phyloP scores from a whole-genome alignment of 768 basidiomycete species.

The Podaxis sp. region DNA sequence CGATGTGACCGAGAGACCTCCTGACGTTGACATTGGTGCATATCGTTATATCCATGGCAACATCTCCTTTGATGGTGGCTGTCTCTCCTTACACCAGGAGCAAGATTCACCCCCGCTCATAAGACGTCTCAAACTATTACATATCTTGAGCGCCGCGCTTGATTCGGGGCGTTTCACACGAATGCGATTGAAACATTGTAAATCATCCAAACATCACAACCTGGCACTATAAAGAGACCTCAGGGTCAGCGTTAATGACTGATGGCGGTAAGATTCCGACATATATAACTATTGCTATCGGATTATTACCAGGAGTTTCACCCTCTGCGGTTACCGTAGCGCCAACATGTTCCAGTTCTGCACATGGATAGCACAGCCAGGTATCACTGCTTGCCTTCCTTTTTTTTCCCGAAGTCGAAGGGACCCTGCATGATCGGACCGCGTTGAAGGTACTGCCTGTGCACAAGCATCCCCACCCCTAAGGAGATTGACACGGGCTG shows the following conservation, averaged over 20 bases:
- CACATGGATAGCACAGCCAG: background rate
- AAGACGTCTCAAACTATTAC: background rate
- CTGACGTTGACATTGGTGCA: too few species aligned
- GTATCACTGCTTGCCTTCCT: background rate
- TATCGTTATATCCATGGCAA: too few species aligned
- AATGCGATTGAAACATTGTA: too few species aligned
- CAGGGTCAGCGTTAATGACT: too few species aligned
- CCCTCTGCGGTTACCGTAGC: background rate
- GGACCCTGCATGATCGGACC: background rate
- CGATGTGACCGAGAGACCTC: too few species aligned
- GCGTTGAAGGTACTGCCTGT: background rate
- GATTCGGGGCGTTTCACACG: background rate
- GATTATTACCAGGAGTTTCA: too few species aligned
- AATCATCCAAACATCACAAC: too few species aligned
- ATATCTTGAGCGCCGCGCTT: background rate
- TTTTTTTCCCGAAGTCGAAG: background rate
- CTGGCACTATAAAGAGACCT: too few species aligned
- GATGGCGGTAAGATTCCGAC: too few species aligned
- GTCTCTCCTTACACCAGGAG: too few species aligned
- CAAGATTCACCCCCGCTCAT: background rate
- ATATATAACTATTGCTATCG: too few species aligned
- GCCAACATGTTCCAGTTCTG: background rate
- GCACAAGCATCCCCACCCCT: conserved; percentile 3
- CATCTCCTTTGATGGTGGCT: too few species aligned
- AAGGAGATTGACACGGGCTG: background rate